Percentiles rank a stretch among this genome's conserved stretches.
These are phyloP conservation scores for Sarocladium brachiariae DNA, from an alignment of 2,329 filamentous ascomycete genomes.

Conservation along the genomic window DNA sequence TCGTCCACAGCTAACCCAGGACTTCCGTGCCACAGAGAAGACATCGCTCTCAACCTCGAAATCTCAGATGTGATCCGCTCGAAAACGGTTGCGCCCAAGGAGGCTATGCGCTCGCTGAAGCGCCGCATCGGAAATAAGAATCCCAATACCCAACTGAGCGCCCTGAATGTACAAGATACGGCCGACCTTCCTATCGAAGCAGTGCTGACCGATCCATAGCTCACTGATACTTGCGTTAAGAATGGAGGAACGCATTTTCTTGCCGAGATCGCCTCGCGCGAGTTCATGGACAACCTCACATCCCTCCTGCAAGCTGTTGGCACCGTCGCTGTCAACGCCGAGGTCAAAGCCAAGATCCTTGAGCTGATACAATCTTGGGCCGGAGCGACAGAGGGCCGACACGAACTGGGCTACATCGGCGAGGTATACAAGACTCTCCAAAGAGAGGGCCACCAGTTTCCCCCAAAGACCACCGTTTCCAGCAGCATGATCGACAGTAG, in stretches of 20 bases:
- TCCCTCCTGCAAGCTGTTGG: constrained; percentile 82
- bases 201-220: constrained; percentile 39
- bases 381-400: constrained; percentile 75
- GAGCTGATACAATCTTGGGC: constrained; percentile 94
- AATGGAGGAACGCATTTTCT: constrained; percentile 96
- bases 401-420: constrained; percentile 77
- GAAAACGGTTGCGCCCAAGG: constrained; percentile 94
- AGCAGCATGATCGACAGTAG: constrained; percentile 98
- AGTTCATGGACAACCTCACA: constrained; percentile 96
- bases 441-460: constrained; percentile 81
- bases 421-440: constrained; percentile 82
- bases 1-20: constrained; percentile 7
- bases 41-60: constrained; percentile 94
- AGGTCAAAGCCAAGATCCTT: constrained; percentile 84
- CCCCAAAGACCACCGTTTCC: constrained; percentile 77
- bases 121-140: constrained; percentile 94
- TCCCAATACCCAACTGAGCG: constrained; percentile 90
- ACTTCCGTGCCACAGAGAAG: constrained; percentile 54
- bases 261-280: constrained; percentile 86
- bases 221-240: constrained; percentile 97
- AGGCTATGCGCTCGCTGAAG: constrained; percentile 96
- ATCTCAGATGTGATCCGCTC: constrained; percentile 97
- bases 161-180: constrained; percentile 64
- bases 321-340: constrained; percentile 65
- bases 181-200: background rate